Evolutionary conservation across 352 stramenopile species (phyloP), one percentile per base, ranked within the genome.

Genomic region (Blastocystis sp.): DNA sequence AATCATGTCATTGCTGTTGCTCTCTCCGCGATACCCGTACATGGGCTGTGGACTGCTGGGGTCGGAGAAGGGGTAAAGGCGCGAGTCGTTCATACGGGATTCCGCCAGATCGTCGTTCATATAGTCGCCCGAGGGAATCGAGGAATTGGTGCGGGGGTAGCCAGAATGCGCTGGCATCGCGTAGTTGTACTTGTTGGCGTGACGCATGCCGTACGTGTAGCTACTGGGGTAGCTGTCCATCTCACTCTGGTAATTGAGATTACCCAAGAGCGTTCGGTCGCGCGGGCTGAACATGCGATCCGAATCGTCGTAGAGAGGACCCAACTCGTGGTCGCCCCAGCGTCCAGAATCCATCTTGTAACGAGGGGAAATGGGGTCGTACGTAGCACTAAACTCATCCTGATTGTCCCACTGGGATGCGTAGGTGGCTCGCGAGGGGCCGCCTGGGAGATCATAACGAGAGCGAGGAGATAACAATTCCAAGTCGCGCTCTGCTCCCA

Each of bases 161-260:
- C 6, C 6, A 16, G 45, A 55, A 16, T 55, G 45, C 45, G 16
- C 45, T 6, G 45, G 45, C 45, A 16, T 16, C 6, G 31, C 63
- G 31, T 50, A 35, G 35, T 31, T 66, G 26, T 71, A 71, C 26
- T 71, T 71, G n/a, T 41, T 51, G 19, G 55, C 29, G 24, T 85
- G 74, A 24, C 33, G 74, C 74, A 85, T 85, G 51, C 74, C 74
- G 37, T 85, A 85, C 21, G 74, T 85, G 51, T 85, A 85, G 50
- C 66, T 77, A 39, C 50, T 21, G 61, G 24, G 50, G 33, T 62
- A 85, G 19, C 12, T 51, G 50, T 85, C 74, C 19, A 29, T 2
- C 3, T 85, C 74, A 3, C 13, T 55, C 24, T 26, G 51, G 45
- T 67, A 50, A n/a, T 24, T 21, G 10, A 35, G 51, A 61, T 26